Conservation (phyloP, 1,139 yeast genomes). For the Pneumocystis wakefieldiae region DNA sequence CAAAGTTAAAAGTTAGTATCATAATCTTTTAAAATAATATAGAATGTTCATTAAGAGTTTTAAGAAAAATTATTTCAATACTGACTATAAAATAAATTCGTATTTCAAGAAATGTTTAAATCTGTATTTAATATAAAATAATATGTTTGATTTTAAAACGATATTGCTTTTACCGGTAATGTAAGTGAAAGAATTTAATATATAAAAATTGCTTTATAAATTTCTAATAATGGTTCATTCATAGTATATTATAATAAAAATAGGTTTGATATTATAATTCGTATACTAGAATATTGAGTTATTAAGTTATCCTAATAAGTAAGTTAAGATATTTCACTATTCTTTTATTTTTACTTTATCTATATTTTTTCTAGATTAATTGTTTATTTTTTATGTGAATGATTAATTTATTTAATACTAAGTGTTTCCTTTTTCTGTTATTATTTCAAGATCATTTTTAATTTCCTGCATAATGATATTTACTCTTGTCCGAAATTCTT, state of each 20-base stretch:
- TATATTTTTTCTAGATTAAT: neutral
- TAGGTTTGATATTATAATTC: neutral
- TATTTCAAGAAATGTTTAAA: neutral
- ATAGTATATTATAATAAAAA: neutral
- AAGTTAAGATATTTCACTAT: neutral
- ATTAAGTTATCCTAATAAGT: neutral
- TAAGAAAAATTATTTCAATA: neutral
- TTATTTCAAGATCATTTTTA: neutral
- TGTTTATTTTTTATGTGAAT: neutral
- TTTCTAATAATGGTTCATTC: neutral
- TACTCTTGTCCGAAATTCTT: neutral
- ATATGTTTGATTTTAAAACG: neutral
- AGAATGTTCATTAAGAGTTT: neutral
- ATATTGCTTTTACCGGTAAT: neutral
- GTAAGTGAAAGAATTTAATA: neutral
- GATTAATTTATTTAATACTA: neutral
- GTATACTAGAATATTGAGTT: neutral
- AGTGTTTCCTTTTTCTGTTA: neutral
- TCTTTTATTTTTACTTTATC: too few species aligned
- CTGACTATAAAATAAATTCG: neutral
- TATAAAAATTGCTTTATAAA: neutral
- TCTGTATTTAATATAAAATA: neutral
- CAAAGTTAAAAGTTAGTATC: neutral
- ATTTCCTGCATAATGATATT: neutral
- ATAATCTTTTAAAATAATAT: neutral